phyloP scores from a whole-genome alignment of 257 asterid species.

The Plantago major region DNA sequence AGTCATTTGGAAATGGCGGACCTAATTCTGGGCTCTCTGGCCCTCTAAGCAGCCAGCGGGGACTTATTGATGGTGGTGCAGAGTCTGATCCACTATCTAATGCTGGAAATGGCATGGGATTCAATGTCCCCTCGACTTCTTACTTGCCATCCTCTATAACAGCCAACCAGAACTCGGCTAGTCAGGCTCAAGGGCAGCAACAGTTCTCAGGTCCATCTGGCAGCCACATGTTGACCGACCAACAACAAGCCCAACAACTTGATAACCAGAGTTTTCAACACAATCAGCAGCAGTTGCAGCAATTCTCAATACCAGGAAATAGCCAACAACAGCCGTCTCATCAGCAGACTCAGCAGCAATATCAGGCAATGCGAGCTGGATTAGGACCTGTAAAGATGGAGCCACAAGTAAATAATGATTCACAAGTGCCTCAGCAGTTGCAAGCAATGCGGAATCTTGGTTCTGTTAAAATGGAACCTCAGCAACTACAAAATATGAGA shows the following conservation, averaged over 20 bases:
- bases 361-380: conserved; percentile 62
- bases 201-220: conserved; percentile 53
- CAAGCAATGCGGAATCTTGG: conserved; percentile 57
- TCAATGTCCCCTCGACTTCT: conserved; percentile 49
- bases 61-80: conserved; percentile 52
- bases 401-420: conserved; percentile 50
- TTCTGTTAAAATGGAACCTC: conserved; percentile 69
- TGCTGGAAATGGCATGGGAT: conserved; percentile 59
- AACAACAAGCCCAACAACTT: conserved; percentile 58
- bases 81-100: conserved; percentile 62
- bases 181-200: conserved; percentile 70
- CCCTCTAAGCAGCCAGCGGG: conserved; percentile 57
- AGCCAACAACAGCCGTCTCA: conserved; percentile 46
- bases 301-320: conserved; percentile 54
- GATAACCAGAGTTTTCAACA: conserved; percentile 54
- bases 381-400: conserved; percentile 71
- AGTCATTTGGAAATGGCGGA: conserved; percentile 69
- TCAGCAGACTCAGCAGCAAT: conserved; percentile 62
- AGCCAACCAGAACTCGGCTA: conserved; percentile 42
- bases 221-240: conserved; percentile 58
- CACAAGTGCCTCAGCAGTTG: conserved; percentile 53
- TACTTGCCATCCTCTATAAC: conserved; percentile 38
- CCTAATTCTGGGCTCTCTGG: conserved; percentile 59
- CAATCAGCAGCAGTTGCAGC: conserved; percentile 62
- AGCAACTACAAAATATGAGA: conserved; percentile 59